A percentile compares a stretch with the other conserved stretches of the same genome.
These are phyloP conservation scores for Beauveria sp. DNA, from an alignment of 2,329 filamentous ascomycete species.

Conservation along the genomic window DNA sequence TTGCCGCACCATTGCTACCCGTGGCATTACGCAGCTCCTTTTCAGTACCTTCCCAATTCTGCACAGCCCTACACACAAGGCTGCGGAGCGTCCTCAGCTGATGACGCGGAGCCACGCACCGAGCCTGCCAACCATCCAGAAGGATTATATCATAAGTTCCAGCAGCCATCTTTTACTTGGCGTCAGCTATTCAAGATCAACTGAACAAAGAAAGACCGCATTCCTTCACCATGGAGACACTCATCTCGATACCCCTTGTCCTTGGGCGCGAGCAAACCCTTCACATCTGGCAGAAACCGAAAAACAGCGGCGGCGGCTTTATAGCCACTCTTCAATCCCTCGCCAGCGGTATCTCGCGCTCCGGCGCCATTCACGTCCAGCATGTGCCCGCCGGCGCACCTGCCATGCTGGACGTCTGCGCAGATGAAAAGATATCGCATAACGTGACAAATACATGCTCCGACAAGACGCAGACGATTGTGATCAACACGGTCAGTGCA, in stretches of 20 bases:
- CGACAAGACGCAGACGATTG: neutral
- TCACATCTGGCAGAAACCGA: neutral
- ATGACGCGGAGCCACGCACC: conserved; percentile 2
- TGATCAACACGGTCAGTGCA: neutral
- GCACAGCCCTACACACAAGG: neutral
- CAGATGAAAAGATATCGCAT: neutral
- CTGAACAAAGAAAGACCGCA: too few relatives aligned
- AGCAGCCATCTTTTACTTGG: neutral
- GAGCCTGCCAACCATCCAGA: too few relatives aligned
- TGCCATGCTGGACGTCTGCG: neutral
- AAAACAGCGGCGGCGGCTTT: neutral
- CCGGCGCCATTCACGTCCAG: neutral
- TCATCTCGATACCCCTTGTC: neutral
- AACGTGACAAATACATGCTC: neutral
- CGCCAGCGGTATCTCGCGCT: neutral
- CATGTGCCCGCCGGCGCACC: neutral
- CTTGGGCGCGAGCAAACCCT: neutral
- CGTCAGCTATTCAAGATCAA: too few relatives aligned
- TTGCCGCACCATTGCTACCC: neutral
- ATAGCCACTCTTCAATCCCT: neutral
- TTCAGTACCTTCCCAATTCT: neutral
- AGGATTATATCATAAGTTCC: neutral
- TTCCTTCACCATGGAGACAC: neutral
- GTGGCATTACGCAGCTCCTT: neutral
- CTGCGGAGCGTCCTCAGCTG: neutral